Conservation (phyloP, 768 basidiomycete species). For the Naganishia friedmannii region DNA sequence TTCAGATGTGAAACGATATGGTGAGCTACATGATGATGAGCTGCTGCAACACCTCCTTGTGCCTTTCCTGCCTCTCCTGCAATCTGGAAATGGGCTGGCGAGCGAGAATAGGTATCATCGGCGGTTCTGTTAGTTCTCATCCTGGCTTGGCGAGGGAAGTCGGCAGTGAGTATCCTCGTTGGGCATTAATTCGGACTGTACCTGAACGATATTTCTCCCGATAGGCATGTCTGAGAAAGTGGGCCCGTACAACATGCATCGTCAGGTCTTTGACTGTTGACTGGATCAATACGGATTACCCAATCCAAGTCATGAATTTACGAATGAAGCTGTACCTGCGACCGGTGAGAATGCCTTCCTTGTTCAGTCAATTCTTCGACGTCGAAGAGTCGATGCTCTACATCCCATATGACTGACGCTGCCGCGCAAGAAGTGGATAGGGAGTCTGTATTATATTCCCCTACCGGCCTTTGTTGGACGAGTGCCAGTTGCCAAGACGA, state of each 20-base stretch:
- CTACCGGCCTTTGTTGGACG: too few relatives aligned
- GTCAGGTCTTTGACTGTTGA: conserved; percentile 18
- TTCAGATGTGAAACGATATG: too few relatives aligned
- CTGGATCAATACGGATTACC: conserved; percentile 11
- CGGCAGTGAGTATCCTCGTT: neutral
- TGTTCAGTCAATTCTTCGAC: neutral
- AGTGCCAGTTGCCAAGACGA: conserved; percentile 39
- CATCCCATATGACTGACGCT: neutral
- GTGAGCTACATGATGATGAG: too few relatives aligned
- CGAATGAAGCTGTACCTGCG: conserved; percentile 45
- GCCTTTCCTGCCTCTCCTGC: too few relatives aligned
- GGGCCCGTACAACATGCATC: conserved; percentile 19
- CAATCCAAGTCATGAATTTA: conserved; percentile 35
- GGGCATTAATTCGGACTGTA: neutral
- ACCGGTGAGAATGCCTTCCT: conserved; percentile 30
- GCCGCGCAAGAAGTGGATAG: neutral
- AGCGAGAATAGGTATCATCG: neutral
- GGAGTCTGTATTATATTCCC: conserved; percentile 41
- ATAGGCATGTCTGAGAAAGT: neutral
- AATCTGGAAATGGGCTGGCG: neutral
- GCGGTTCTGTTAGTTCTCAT: conserved; percentile 12
- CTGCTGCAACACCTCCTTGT: too few relatives aligned
- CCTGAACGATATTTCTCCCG: neutral
- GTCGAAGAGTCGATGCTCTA: neutral
- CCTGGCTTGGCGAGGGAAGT: conserved; percentile 3